phyloP scores from a whole-genome alignment of 805 yeast species.

The Kuraishia capsulata region DNA sequence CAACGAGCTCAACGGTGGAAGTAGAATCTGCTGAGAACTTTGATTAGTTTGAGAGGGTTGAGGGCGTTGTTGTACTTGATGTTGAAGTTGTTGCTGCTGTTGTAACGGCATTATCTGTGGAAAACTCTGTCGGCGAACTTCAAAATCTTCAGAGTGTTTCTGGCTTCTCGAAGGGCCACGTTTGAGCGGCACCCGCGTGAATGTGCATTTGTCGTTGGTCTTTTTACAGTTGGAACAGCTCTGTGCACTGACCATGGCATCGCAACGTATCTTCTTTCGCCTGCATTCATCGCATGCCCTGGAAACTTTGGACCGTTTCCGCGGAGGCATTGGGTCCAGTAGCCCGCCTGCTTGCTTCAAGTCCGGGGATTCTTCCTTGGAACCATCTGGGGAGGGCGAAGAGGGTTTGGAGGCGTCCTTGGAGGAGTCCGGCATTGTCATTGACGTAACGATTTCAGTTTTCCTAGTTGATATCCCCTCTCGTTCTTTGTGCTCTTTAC shows the following conservation, averaged over 20 bases:
- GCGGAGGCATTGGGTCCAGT: background rate
- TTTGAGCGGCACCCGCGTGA: constrained; percentile 63
- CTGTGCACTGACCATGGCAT: constrained; percentile 44
- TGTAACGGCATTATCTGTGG: constrained; percentile 1
- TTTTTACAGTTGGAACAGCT: constrained; percentile 56
- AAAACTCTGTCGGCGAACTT: background rate
- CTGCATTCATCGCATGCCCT: constrained; percentile 80
- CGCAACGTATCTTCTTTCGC: constrained; percentile 63
- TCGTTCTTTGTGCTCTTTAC: no score
- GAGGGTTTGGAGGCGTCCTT: no score
- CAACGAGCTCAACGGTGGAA: constrained; percentile 3
- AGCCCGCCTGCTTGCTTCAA: no score
- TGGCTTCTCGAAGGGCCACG: constrained; percentile 77
- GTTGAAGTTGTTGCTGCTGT: no score
- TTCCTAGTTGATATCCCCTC: no score
- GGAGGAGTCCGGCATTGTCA: no score
- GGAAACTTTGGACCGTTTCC: constrained; percentile 65
- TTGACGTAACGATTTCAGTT: no score
- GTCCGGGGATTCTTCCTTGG: no score
- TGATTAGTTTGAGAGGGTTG: no score
- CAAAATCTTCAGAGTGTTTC: constrained; percentile 4
- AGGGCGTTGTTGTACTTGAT: no score
- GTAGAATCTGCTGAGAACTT: background rate
- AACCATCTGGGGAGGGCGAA: no score
- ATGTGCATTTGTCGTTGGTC: constrained; percentile 53